These are phyloP conservation scores for Marasmius sp. DNA, from an alignment of 1,284 basidiomycete species.

Conservation along the genomic window DNA sequence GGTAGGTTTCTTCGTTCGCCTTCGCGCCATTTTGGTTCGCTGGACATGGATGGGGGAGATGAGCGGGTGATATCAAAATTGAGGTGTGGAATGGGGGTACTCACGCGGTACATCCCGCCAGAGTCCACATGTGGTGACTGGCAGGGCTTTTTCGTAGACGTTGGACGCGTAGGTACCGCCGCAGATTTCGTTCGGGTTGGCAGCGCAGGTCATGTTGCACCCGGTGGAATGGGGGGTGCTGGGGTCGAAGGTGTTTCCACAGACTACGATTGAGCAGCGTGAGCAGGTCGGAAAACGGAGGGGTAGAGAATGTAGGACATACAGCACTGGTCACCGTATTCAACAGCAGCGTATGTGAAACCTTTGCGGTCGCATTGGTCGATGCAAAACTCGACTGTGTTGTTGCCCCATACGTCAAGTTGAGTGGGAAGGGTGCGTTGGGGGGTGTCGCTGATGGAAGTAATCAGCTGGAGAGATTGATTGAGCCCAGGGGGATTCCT, in stretches of 20 bases:
- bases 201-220: conserved; percentile 21
- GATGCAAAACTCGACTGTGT: conserved; percentile 19
- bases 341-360: conserved; percentile 21
- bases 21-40: conserved; percentile 11
- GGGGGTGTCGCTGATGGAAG: not conserved
- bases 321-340: conserved; percentile 25
- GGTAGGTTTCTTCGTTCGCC: conserved; percentile 16
- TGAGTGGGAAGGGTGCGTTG: not conserved
- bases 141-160: conserved; percentile 20
- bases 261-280: not conserved
- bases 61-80: not conserved
- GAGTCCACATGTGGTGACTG: conserved; percentile 17
- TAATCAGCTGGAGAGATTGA: not conserved
- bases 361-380: conserved; percentile 17
- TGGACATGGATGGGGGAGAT: not conserved
- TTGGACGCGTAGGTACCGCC: conserved; percentile 22
- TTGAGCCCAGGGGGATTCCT: not conserved
- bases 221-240: conserved; percentile 11
- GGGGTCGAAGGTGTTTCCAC: not conserved
- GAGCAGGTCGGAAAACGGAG: conserved; percentile 21
- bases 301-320: conserved; percentile 6
- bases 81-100: not conserved
- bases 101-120: not conserved
- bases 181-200: conserved; percentile 19
- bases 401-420: not conserved